Percentiles rank a stretch among this genome's conserved stretches.
Evolutionary conservation across 2,329 filamentous ascomycete genomes (phyloP).

Genomic region (Stagonosporopsis tanaceti): DNA sequence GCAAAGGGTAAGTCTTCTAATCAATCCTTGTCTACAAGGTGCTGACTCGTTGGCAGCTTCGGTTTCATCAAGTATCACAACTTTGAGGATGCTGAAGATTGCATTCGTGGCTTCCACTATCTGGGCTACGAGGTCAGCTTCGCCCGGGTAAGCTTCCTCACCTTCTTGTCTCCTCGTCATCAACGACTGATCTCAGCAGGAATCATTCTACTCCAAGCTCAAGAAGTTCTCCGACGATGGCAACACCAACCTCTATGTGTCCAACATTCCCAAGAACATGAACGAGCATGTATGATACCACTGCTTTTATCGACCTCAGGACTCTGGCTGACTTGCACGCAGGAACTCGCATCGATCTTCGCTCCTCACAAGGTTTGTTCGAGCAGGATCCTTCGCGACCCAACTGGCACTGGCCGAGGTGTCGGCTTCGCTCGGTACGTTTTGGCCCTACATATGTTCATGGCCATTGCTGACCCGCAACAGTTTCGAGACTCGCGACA

Average conservation of each 20-base stretch:
- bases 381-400: constrained; percentile 92
- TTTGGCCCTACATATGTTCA: background rate
- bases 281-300: constrained; percentile 77
- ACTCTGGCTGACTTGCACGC: constrained; percentile 25
- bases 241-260: constrained; percentile 97
- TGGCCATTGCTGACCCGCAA: constrained; percentile 4
- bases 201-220: constrained; percentile 97
- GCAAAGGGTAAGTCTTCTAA: constrained; percentile 77
- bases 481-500: constrained; percentile 87
- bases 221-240: constrained; percentile 90
- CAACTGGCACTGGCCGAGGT: constrained; percentile 90
- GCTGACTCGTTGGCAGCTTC: constrained; percentile 67
- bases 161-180: background rate
- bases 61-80: constrained; percentile 96
- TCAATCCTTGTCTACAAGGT: background rate
- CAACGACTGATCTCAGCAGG: constrained; percentile 49
- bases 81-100: constrained; percentile 88
- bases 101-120: constrained; percentile 93
- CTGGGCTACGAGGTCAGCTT: constrained; percentile 98
- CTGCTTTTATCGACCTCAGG: background rate
- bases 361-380: constrained; percentile 84
- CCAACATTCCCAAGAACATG: constrained; percentile 90
- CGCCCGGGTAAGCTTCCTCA: constrained; percentile 72
- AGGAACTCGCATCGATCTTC: constrained; percentile 82
- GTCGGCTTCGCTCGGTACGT: constrained; percentile 94